A percentile compares a stretch with the other conserved stretches of the same genome.
Evolutionary conservation across 148 eudicot species (phyloP).

Genomic region (Rhododendron ferrugineum): DNA sequence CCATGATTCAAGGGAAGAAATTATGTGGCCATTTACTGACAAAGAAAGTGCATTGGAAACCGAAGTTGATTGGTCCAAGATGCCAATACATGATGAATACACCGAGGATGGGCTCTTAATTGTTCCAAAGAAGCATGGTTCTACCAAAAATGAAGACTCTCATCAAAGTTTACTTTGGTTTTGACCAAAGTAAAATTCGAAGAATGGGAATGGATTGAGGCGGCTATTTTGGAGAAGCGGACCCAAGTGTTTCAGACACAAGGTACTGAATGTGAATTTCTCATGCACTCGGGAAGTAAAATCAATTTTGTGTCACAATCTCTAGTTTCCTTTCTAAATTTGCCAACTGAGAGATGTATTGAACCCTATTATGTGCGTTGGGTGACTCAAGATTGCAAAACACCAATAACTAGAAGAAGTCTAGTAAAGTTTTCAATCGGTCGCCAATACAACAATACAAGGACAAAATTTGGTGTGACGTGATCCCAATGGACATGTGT

Average conservation of each 20-base stretch:
- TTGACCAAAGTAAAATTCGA: too few relatives aligned
- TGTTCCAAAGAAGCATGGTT: too few relatives aligned
- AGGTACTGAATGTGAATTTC: not conserved
- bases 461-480: not conserved
- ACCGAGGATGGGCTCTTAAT: too few relatives aligned
- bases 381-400: not conserved
- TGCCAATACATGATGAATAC: too few relatives aligned
- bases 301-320: not conserved
- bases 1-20: too few relatives aligned
- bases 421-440: not conserved
- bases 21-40: too few relatives aligned
- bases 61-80: too few relatives aligned
- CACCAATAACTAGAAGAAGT: not conserved
- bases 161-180: too few relatives aligned
- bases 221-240: not conserved
- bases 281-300: not conserved
- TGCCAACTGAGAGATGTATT: not conserved
- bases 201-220: not conserved
- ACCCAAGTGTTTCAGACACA: not conserved
- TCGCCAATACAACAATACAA: too few relatives aligned
- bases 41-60: too few relatives aligned
- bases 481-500: too few relatives aligned
- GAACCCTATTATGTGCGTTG: not conserved
- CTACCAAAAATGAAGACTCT: too few relatives aligned
- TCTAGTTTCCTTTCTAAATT: not conserved